A percentile compares a stretch with the other conserved stretches of the same genome.
Evolutionary conservation across 257 asterid species (phyloP).

Genomic region (Paulownia fortunei): DNA sequence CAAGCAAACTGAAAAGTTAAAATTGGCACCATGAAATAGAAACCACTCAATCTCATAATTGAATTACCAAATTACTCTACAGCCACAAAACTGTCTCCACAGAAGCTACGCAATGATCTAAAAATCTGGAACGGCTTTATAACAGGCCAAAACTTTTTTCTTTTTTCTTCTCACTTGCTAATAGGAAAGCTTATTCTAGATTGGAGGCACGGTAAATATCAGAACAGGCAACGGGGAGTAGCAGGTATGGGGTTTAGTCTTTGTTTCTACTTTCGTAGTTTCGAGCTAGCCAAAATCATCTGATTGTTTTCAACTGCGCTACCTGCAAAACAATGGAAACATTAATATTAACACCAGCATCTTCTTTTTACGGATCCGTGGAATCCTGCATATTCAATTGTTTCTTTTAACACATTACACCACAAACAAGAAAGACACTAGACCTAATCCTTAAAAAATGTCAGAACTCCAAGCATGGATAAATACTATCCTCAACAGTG

Average conservation of each 20-base stretch:
- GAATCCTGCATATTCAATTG: background rate
- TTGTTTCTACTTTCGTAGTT: background rate
- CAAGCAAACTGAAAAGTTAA: background rate
- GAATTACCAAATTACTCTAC: constrained; percentile 13
- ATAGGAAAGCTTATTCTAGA: constrained; percentile 2
- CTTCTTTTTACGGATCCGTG: background rate
- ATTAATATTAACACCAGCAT: background rate
- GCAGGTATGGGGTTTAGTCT: background rate
- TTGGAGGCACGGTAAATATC: background rate
- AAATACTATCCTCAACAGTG: no score
- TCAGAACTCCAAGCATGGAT: background rate
- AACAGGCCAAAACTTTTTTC: background rate
- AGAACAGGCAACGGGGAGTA: background rate
- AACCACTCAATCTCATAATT: constrained; percentile 12
- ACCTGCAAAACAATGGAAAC: constrained; percentile 34
- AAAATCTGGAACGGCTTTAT: background rate
- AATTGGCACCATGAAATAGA: background rate
- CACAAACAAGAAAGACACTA: no score
- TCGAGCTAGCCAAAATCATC: constrained; percentile 8
- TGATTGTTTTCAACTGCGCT: constrained; percentile 5
- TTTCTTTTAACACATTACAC: background rate
- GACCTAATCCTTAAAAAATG: background rate
- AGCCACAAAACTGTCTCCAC: constrained; percentile 10
- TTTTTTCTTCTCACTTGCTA: background rate
- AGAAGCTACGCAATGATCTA: constrained; percentile 7